Evolutionary conservation across 352 stramenopile genomes (phyloP), one percentile per base, ranked within the genome.

Genomic region (Peronospora belbahrii): DNA sequence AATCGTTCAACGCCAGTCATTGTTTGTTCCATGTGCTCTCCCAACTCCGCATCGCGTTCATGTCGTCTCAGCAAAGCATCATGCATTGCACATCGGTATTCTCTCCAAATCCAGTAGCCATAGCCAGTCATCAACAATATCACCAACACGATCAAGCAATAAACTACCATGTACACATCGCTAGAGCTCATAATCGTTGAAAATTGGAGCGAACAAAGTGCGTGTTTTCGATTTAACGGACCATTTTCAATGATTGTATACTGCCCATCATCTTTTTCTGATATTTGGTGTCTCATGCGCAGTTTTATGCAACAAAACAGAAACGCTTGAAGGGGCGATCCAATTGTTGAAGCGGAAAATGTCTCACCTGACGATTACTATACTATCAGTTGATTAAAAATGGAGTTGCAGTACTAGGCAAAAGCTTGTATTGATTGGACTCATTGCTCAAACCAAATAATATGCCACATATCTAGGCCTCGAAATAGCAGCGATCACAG

Each of bases 401-500:
- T n/a, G n/a, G n/a, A n/a, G n/a, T n/a, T n/a, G n/a, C n/a, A n/a
- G n/a, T n/a, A n/a, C 27, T 2, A 1, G 1, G 13, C 1, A 4
- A 14, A 32, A 2, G 8, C 8, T 32, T 14, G 14, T 2, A 15
- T 32, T 14, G 9, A 32, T n/a, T n/a, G n/a, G n/a, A n/a, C n/a
- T n/a, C 9, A 32, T 11, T 43, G 24, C 19, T 44, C n/a, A 6
- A 19, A 20, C 38, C 24, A 24, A 33, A 38, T 38, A 7, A 24
- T 13, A 41, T 27, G 23, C 39, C n/a, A n/a, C n/a, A n/a, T n/a
- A 20, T 19, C 36, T 71, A 85, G 31, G 80, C 46, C 41, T 93
- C 74, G 52, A 89, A 94, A 48, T 80, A 86, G 79, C 82, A 94
- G 14, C 75, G 74, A 59, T 94, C 82, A 47, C 82, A 94, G 8